Evolutionary conservation across 23 red algal species (phyloP).

Genomic region (Cyanidioschyzon merolae): DNA sequence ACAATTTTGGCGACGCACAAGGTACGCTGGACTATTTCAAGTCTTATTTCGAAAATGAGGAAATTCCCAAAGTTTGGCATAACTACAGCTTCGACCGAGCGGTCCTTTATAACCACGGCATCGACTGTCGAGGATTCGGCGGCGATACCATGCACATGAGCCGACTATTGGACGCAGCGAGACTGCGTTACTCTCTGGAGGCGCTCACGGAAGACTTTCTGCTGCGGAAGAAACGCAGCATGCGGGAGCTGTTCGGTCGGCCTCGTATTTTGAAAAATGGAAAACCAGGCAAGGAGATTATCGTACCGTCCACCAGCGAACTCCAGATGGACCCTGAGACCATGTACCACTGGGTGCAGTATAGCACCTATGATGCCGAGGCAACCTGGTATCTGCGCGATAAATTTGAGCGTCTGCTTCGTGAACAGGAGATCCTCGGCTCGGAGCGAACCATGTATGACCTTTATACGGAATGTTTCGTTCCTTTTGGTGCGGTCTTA

Average conservation of each 20-base stretch:
- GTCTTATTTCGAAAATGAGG: slow-evolving; percentile 45
- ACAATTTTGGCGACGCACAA: slow-evolving; percentile 32
- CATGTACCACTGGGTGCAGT: slow-evolving; percentile 56
- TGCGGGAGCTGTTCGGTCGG: slow-evolving; percentile 39
- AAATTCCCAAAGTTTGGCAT: slow-evolving; percentile 72
- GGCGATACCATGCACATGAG: slow-evolving; percentile 96
- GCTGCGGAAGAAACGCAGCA: slow-evolving; percentile 24
- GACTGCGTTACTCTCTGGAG: slow-evolving; percentile 39
- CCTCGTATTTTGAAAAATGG: slow-evolving; percentile 25
- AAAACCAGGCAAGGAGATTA: slow-evolving; percentile 33
- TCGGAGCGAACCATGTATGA: slow-evolving; percentile 31
- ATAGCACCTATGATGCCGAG: slow-evolving; percentile 57
- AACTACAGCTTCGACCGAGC: slow-evolving; percentile 80
- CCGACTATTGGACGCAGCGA: slow-evolving; percentile 45
- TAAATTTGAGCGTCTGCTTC: neutral
- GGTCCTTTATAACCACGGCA: slow-evolving; percentile 60
- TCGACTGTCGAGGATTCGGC: slow-evolving; percentile 44
- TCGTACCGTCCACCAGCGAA: slow-evolving; percentile 29
- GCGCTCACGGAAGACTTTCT: slow-evolving; percentile 33
- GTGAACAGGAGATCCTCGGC: slow-evolving; percentile 2
- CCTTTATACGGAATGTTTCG: slow-evolving; percentile 35
- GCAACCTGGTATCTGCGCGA: slow-evolving; percentile 31
- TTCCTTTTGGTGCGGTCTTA: slow-evolving; percentile 69
- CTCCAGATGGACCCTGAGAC: slow-evolving; percentile 28
- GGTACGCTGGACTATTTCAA: slow-evolving; percentile 35